Evolutionary conservation across 352 stramenopile species (phyloP).

Genomic region (Pythium phragmiticola): DNA sequence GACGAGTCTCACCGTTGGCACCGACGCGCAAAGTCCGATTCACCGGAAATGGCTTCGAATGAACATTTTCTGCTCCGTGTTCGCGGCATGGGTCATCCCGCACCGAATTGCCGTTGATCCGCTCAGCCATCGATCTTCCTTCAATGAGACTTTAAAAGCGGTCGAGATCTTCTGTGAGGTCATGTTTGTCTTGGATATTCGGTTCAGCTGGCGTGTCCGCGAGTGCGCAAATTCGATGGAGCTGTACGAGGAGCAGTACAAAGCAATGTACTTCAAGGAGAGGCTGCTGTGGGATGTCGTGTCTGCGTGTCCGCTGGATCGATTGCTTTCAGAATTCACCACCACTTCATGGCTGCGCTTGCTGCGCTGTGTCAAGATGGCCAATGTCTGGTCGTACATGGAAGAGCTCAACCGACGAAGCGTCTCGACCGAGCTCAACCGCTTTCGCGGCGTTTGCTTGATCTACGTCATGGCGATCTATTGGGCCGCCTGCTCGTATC

Average conservation of each 20-base stretch:
- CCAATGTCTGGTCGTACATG: constrained; percentile 54
- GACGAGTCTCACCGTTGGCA: constrained; percentile 28
- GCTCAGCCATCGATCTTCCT: constrained; percentile 29
- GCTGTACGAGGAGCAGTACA: constrained; percentile 40
- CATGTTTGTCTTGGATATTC: constrained; percentile 57
- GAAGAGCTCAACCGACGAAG: constrained; percentile 58
- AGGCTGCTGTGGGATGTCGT: constrained; percentile 41
- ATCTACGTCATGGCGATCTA: constrained; percentile 64
- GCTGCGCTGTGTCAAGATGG: constrained; percentile 46
- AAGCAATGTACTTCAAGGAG: constrained; percentile 50
- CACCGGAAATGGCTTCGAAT: constrained; percentile 57
- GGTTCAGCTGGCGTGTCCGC: constrained; percentile 50
- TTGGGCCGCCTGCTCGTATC: constrained; percentile 53
- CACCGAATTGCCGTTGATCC: constrained; percentile 57
- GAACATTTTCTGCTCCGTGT: constrained; percentile 44
- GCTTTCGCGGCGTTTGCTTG: constrained; percentile 50
- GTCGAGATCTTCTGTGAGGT: constrained; percentile 47
- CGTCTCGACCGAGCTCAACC: constrained; percentile 49
- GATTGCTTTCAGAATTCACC: constrained; percentile 31
- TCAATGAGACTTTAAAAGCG: constrained; percentile 24
- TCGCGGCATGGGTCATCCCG: constrained; percentile 28
- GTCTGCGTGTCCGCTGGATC: constrained; percentile 45
- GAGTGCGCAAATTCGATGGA: constrained; percentile 44
- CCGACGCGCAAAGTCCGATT: constrained; percentile 40
- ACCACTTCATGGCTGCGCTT: constrained; percentile 41